These are phyloP conservation scores for Periglandula ipomoeae DNA, from an alignment of 2,329 filamentous ascomycete genomes.

Conservation along the genomic window DNA sequence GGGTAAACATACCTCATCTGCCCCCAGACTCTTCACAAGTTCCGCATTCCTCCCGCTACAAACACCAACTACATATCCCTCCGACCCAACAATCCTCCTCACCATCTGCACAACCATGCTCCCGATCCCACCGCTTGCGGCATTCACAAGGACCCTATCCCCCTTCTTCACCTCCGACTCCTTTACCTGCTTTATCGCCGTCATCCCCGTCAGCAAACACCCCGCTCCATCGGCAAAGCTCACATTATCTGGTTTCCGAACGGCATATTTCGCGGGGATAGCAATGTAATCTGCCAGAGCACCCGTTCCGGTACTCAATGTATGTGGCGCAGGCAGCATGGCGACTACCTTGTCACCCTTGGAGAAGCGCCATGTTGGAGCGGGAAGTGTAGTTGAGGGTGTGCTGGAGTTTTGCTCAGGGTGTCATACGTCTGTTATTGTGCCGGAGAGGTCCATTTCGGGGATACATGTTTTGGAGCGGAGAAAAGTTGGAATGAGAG, in stretches of 20 bases:
- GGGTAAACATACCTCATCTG: too few species aligned
- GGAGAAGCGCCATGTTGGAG: constrained; percentile 14
- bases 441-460: constrained; percentile 35
- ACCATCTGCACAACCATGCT: too few species aligned
- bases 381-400: background rate
- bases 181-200: constrained; percentile 28
- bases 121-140: too few species aligned
- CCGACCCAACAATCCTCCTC: too few species aligned
- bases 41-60: too few species aligned
- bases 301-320: constrained; percentile 26
- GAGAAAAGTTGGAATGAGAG: constrained; percentile 28
- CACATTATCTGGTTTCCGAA: constrained; percentile 21
- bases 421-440: constrained; percentile 26
- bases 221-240: constrained; percentile 26
- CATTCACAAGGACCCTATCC: too few species aligned
- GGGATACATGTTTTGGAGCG: constrained; percentile 27
- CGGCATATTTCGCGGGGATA: constrained; percentile 24
- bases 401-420: constrained; percentile 8
- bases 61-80: too few species aligned
- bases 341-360: constrained; percentile 28
- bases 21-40: too few species aligned
- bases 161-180: constrained; percentile 28
- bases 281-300: constrained; percentile 31
- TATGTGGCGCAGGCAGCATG: constrained; percentile 25
- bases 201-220: constrained; percentile 28